Base-by-base conservation (phyloP, 805 yeast genomes). In the Metschnikowia sp. region DNA sequence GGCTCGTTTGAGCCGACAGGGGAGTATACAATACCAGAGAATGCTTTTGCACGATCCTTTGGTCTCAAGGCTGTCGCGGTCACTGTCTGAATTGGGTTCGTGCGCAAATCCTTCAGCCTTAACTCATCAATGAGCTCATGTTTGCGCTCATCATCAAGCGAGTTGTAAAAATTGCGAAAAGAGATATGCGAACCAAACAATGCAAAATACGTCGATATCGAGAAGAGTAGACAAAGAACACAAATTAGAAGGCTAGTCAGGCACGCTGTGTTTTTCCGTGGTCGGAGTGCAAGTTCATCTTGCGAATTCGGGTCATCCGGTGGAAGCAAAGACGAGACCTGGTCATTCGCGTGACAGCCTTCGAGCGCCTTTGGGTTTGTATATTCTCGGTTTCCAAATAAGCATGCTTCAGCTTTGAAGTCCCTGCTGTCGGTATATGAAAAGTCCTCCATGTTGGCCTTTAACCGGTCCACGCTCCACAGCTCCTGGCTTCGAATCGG, bases 11-110 rank as follows among this genome's bases (percentile, higher is more conserved):
- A 79, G 40, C 72, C 67, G 48, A 64, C 61, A 0, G 89, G 89
- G 3, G 86, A 74, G 60, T 84, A 84, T 18, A 79, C 77, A 13
- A 84, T 50, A 0, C 89, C 88, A 53, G 76, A 70, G 50, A 84
- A 79, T 2, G 70, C 40, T 18, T 54, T 32, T 26, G 36, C 31
- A 4, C 18, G 28, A n/a, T 22, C 6, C 19, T 32, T 5, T 13
- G 36, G 11, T 4, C 8, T 10, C n/a, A 10, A 12, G 32, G 32
- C 12, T 13, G 10, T 10, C 29, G 30, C 13, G 30, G 33, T 13
- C n/a, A 31, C 43, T 5, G 48, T 11, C 11, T 29, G 10, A 5
- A 33, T 8, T 22, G 26, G 26, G 26, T 22, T 22, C 5, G 26
- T 3, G 26, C 26, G 26, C 40, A 39, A 19, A 28, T 38, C 42